These are phyloP conservation scores for Aureobasidium sp. DNA, from an alignment of 2,329 filamentous ascomycete species.

Conservation along the genomic window DNA sequence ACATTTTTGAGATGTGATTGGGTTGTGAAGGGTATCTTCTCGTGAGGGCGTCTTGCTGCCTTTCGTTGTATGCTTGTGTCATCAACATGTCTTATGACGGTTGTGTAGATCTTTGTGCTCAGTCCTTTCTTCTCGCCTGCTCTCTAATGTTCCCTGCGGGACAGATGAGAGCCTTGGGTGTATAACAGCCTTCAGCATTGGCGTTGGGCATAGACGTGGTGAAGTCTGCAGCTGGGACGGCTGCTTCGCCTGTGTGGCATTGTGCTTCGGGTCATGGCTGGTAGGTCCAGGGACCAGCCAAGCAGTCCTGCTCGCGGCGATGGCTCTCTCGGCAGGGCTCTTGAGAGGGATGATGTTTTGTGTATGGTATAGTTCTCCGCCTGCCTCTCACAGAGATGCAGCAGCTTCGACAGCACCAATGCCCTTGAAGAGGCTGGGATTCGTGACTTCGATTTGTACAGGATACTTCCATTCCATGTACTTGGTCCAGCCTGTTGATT, in stretches of 20 bases:
- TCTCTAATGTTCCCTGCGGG: not conserved
- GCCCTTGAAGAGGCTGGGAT: constrained; percentile 38
- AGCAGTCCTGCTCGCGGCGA: not conserved
- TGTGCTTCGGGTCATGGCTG: not conserved
- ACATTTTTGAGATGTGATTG: not conserved
- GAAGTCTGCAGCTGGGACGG: not conserved
- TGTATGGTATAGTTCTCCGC: not conserved
- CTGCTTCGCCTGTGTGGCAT: not conserved
- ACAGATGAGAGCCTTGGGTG: not conserved
- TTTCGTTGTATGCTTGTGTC: not conserved
- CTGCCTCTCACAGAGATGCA: constrained; percentile 30
- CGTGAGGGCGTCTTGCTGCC: not conserved
- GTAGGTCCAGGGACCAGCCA: not conserved
- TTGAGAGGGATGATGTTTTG: not conserved
- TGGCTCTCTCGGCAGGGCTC: not conserved
- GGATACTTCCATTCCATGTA: constrained; percentile 94
- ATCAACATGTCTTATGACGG: not conserved
- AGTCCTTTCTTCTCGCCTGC: not conserved
- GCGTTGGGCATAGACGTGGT: not conserved
- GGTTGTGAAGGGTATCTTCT: not conserved
- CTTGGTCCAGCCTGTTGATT: constrained; percentile 67
- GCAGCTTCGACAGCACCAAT: constrained; percentile 42
- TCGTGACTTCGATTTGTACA: constrained; percentile 60
- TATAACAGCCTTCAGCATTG: not conserved
- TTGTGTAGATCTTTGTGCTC: not conserved